Base-by-base conservation (phyloP, 2,329 filamentous ascomycete species). In the Xylariaceae sp. region DNA sequence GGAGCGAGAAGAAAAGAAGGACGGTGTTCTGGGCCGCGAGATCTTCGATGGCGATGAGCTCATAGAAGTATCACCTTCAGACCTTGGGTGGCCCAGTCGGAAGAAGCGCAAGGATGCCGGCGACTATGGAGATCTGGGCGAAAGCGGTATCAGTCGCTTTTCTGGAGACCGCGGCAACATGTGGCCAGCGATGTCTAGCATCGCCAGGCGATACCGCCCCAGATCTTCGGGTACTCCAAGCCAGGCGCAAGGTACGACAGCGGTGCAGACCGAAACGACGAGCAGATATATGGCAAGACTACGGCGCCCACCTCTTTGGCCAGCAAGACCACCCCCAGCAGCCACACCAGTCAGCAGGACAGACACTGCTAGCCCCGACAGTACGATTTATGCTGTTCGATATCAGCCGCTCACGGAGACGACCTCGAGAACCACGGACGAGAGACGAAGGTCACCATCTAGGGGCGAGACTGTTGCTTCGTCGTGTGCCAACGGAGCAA, bases 21-120 rank as follows among this genome's bases (percentile, higher is more conserved):
- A 95, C 60, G 91, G 91, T 1, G 95, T 96, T 48, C 72, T 96
- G 1, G 91, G 91, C 3, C 78, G 91, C 55, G 91, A 96, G 64
- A 84, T 96, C 0, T 96, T 95, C 62, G 91, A 96, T 59, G 91
- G 90, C 3, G 91, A 96, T 61, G 91, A 96, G 64, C 95, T 94
- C 85, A 75, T 95, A 35, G 88, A 92, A 44, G 70, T 76, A 14
- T 75, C 77, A 35, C 71, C 76, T 2, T 69, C 76, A 1, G 77
- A 81, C 36, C 74, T 74, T 22, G 66, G 71, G 11, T 80, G 77
- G 74, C 68, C 71, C 15, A 64, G 68, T 22, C 66, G 62, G 41
- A 59, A 62, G 43, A 65, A 62, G 42, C 58, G 51, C 31, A 56
- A 53, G 45, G 64, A 51, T 44, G 61, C 53, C 43, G 59, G 57